These are phyloP conservation scores for Suhomyces coccinellae DNA, from an alignment of 1,139 yeast genomes.

Conservation along the genomic window DNA sequence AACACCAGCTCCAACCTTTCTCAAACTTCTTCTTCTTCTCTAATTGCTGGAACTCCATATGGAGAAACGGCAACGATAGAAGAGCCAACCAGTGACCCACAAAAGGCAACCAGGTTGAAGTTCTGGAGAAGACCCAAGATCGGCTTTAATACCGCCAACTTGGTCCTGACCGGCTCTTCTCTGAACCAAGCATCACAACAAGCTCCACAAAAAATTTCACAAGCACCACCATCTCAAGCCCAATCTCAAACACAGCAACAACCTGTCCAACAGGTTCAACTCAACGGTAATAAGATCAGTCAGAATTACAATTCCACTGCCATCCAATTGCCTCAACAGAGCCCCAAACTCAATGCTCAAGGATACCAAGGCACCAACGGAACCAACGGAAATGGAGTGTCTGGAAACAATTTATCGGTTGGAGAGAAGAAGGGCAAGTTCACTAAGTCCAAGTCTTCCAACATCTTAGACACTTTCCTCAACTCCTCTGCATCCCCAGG, in stretches of 20 bases:
- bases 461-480: slow-evolving; percentile 44
- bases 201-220: neutral
- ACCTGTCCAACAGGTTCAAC: neutral
- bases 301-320: slow-evolving; percentile 19
- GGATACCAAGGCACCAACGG: slow-evolving; percentile 6
- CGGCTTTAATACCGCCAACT: slow-evolving; percentile 17
- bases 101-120: slow-evolving; percentile 47
- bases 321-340: slow-evolving; percentile 15
- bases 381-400: slow-evolving; percentile 5
- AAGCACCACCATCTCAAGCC: neutral
- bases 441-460: slow-evolving; percentile 50
- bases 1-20: neutral
- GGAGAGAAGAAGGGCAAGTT: slow-evolving; percentile 20
- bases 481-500: slow-evolving; percentile 19
- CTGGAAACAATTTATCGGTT: slow-evolving; percentile 1
- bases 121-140: slow-evolving; percentile 57
- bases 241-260: slow-evolving; percentile 3
- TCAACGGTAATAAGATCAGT: slow-evolving; percentile 15
- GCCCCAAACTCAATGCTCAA: slow-evolving; percentile 9
- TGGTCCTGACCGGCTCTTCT: slow-evolving; percentile 10
- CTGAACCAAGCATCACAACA: neutral
- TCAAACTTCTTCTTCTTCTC: slow-evolving; percentile 16
- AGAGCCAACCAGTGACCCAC: slow-evolving; percentile 41
- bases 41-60: slow-evolving; percentile 21
- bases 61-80: slow-evolving; percentile 14